phyloP scores from a whole-genome alignment of 768 basidiomycete species.

The Tremella mesenterica region DNA sequence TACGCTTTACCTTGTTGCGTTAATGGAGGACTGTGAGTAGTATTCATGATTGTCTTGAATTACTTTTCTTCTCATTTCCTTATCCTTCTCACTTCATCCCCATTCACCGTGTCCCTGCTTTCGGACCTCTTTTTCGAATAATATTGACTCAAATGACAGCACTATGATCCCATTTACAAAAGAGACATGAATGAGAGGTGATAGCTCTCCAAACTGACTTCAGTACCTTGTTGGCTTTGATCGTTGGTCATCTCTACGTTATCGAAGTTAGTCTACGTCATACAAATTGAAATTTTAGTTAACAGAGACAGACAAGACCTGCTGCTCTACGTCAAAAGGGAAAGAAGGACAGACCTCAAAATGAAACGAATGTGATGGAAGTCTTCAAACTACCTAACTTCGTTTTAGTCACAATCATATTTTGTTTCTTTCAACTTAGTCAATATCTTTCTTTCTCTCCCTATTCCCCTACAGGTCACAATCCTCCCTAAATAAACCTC shows the following conservation, averaged over 20 bases:
- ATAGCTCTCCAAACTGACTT: too few species aligned
- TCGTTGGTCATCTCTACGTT: background rate
- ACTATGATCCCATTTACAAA: too few species aligned
- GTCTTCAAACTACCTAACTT: background rate
- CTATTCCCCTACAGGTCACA: too few species aligned
- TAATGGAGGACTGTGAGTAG: constrained; percentile 3
- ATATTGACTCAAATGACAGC: too few species aligned
- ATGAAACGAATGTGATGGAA: background rate
- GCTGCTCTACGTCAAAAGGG: background rate
- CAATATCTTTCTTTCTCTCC: too few species aligned
- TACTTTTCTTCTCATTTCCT: too few species aligned
- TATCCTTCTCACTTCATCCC: too few species aligned
- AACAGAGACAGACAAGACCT: background rate
- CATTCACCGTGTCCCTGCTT: too few species aligned
- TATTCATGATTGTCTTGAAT: background rate
- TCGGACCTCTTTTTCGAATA: too few species aligned
- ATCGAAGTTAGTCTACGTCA: background rate
- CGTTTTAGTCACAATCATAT: background rate
- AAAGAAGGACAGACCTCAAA: background rate
- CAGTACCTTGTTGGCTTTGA: too few species aligned
- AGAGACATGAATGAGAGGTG: too few species aligned
- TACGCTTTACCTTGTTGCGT: constrained; percentile 26
- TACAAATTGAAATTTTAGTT: background rate
- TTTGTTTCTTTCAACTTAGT: background rate
- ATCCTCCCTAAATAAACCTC: too few species aligned